Evolutionary conservation across 2,329 filamentous ascomycete genomes (phyloP).

Genomic region (Arthrinium phaeospermum): DNA sequence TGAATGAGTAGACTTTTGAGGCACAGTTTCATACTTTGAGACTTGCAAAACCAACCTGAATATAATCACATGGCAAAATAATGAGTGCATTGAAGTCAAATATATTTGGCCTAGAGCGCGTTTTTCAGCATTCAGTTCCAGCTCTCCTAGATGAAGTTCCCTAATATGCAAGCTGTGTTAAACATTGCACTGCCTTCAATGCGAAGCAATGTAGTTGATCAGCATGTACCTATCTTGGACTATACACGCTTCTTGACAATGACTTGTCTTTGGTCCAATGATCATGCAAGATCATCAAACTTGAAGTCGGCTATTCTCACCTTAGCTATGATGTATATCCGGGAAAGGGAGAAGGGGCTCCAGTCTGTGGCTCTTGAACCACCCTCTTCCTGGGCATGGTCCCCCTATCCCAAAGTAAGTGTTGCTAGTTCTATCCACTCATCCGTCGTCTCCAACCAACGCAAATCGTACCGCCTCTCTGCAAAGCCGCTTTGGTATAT

Average conservation of each 20-base stretch:
- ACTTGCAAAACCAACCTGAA: background rate
- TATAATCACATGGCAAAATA: background rate
- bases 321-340: background rate
- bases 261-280: background rate
- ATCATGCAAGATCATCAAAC: too few species aligned
- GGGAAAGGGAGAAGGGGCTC: background rate
- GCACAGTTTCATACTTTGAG: background rate
- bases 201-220: background rate
- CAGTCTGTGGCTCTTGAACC: background rate
- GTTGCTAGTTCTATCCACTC: background rate
- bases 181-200: background rate
- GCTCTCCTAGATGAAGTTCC: background rate
- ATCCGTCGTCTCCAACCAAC: background rate
- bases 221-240: too few species aligned
- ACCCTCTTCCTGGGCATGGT: background rate
- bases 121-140: background rate
- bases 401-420: background rate
- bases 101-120: background rate
- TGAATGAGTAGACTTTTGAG: background rate
- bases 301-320: background rate
- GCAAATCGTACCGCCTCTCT: background rate
- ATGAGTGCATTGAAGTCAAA: background rate
- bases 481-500: background rate
- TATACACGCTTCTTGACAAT: background rate
- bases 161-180: background rate